phyloP scores from a whole-genome alignment of 202 grass and related monocot genomes.

The Panicum virgatum region DNA sequence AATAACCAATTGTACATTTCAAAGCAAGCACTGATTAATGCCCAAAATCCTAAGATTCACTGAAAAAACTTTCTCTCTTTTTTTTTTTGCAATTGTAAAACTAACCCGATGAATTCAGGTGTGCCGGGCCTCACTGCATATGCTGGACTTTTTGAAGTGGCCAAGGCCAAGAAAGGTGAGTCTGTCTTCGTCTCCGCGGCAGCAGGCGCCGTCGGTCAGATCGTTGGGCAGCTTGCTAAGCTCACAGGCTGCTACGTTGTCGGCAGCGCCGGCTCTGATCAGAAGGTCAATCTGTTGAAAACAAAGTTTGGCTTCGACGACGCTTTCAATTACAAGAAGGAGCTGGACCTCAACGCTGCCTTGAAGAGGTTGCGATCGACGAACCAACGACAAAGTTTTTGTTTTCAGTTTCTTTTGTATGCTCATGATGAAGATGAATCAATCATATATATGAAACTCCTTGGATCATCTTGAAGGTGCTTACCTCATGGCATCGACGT shows the following conservation, averaged over 20 bases:
- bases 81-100: too few relatives aligned
- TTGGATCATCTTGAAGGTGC: not conserved
- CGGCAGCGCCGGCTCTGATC: constrained; percentile 57
- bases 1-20: not conserved
- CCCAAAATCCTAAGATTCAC: not conserved
- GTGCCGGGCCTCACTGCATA: constrained; percentile 52
- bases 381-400: not conserved
- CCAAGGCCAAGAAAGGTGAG: constrained; percentile 51
- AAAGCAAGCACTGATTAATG: not conserved
- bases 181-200: constrained; percentile 63
- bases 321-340: constrained; percentile 70
- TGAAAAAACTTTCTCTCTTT: not conserved
- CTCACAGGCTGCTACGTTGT: constrained; percentile 61
- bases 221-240: constrained; percentile 73
- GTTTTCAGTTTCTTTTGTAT: not conserved
- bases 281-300: constrained; percentile 64
- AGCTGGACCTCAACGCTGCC: constrained; percentile 28
- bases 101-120: constrained; percentile 27
- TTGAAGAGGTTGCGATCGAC: constrained; percentile 32
- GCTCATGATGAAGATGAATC: not conserved
- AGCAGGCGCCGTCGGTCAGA: constrained; percentile 56
- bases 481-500: constrained; percentile 70
- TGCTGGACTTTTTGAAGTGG: constrained; percentile 51
- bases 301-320: constrained; percentile 58
- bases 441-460: not conserved